phyloP scores from a whole-genome alignment of 2,329 filamentous ascomycete genomes.

The Aureobasidium leucospermi region DNA sequence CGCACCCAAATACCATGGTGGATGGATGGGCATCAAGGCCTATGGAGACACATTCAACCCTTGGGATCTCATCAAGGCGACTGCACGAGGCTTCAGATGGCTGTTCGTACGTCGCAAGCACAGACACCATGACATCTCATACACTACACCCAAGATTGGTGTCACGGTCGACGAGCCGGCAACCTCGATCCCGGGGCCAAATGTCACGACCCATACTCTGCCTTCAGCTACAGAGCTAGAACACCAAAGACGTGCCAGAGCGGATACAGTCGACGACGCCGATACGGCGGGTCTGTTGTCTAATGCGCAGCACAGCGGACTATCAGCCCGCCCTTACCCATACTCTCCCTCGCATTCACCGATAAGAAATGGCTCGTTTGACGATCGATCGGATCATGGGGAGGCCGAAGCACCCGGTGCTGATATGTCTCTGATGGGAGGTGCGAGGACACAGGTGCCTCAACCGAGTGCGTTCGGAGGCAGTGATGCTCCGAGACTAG shows the following conservation, averaged over 20 bases:
- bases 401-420: neutral
- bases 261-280: constrained; percentile 8
- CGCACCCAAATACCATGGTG: constrained; percentile 49
- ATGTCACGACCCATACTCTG: constrained; percentile 4
- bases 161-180: neutral
- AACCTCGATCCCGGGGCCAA: constrained; percentile 5
- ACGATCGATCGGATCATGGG: neutral
- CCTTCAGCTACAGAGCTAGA: constrained; percentile 9
- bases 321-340: neutral
- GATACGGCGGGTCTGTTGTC: constrained; percentile 10
- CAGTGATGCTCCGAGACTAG: neutral
- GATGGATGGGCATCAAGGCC: constrained; percentile 57
- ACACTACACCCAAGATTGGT: constrained; percentile 20
- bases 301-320: neutral
- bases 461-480: constrained; percentile 2
- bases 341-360: constrained; percentile 10
- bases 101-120: constrained; percentile 64
- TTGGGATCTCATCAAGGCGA: constrained; percentile 76
- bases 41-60: constrained; percentile 67
- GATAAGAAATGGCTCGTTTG: neutral
- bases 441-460: neutral
- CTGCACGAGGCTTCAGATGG: constrained; percentile 72
- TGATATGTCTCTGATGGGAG: neutral
- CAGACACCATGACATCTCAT: constrained; percentile 40
- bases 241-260: constrained; percentile 7